Evolutionary conservation across 2,329 filamentous ascomycete genomes (phyloP).

Genomic region (Cytospora piceicola): DNA sequence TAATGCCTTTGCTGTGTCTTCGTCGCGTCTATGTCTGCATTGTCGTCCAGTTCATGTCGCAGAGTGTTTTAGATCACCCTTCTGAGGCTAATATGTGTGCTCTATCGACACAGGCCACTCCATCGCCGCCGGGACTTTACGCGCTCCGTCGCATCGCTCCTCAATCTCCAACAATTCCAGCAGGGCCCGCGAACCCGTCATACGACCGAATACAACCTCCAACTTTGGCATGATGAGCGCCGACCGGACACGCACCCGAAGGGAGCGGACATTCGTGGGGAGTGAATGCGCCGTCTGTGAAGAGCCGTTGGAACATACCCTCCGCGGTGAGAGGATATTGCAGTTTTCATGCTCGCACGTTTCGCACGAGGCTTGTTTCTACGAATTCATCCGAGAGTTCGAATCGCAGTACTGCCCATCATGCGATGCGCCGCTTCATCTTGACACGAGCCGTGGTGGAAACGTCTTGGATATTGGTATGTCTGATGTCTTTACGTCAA

Average conservation of each 20-base stretch:
- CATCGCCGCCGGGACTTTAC: constrained; percentile 43
- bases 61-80: not conserved
- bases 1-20: constrained; percentile 9
- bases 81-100: constrained; percentile 34
- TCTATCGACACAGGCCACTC: constrained; percentile 42
- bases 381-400: constrained; percentile 95
- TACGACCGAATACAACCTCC: constrained; percentile 49
- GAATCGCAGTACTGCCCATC: constrained; percentile 93
- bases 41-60: not conserved
- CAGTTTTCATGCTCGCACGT: constrained; percentile 98
- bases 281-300: constrained; percentile 96
- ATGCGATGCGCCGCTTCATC: constrained; percentile 86
- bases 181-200: constrained; percentile 43
- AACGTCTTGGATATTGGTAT: constrained; percentile 91
- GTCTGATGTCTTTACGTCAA: constrained; percentile 31
- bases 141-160: constrained; percentile 44
- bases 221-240: constrained; percentile 68
- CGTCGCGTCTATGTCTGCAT: constrained; percentile 2
- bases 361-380: constrained; percentile 97
- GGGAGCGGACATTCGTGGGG: constrained; percentile 93
- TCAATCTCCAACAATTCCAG: constrained; percentile 43
- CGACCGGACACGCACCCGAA: constrained; percentile 76
- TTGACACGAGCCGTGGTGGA: constrained; percentile 90
- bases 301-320: constrained; percentile 92
- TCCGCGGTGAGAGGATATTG: constrained; percentile 89